Conservation (phyloP, 441 rosid genomes). For the Gossypium lobatum region DNA sequence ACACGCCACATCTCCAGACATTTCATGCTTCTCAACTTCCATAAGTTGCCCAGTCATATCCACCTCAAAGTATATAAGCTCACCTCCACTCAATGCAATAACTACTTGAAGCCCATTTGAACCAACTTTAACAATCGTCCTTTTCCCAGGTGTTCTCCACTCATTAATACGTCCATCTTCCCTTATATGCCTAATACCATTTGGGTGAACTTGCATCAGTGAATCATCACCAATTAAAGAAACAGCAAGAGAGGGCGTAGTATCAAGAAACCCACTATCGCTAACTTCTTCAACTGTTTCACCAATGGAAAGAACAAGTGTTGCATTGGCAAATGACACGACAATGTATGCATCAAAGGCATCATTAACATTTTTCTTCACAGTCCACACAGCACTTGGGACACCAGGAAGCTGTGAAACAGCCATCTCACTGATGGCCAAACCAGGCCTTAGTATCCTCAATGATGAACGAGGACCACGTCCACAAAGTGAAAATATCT, state of each 20-base stretch:
- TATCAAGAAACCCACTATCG: conserved; percentile 27
- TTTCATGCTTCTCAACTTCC: conserved; percentile 97
- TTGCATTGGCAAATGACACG: conserved; percentile 94
- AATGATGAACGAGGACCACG: conserved; percentile 92
- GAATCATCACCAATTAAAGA: conserved; percentile 14
- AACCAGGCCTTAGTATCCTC: conserved; percentile 86
- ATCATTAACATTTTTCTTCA: conserved; percentile 77
- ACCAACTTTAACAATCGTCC: conserved; percentile 92
- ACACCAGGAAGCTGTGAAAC: conserved; percentile 99
- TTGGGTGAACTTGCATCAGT: conserved; percentile 12
- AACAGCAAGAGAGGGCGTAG: conserved; percentile 16
- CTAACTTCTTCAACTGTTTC: conserved; percentile 98
- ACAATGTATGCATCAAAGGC: conserved; percentile 96
- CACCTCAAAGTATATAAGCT: conserved; percentile 93
- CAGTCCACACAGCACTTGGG: conserved; percentile 99
- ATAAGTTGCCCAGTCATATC: conserved; percentile 90
- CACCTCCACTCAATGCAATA: conserved; percentile 94
- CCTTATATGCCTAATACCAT: conserved; percentile 84
- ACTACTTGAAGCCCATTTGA: conserved; percentile 88
- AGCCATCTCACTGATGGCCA: conserved; percentile 96
- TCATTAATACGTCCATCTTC: conserved; percentile 96
- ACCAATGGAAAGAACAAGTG: conserved; percentile 96
- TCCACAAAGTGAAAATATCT: conserved; percentile 81
- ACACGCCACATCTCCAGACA: conserved; percentile 97
- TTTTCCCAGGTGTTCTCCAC: conserved; percentile 99